Conservation (phyloP, 2,329 filamentous ascomycete genomes). For the Keithomyces neogunnii region DNA sequence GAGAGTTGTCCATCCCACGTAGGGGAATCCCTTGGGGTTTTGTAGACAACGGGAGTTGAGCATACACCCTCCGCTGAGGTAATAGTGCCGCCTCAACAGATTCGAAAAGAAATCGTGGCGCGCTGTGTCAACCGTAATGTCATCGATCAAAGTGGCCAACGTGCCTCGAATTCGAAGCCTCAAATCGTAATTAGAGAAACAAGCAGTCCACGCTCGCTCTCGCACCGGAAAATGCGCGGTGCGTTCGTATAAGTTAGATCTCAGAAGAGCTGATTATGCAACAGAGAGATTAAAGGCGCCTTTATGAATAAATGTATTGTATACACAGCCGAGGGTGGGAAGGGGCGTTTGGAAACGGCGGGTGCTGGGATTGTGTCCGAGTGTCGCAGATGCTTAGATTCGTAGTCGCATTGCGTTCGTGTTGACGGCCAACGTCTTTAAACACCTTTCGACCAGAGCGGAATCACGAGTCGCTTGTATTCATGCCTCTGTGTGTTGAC, state of each 20-base stretch:
- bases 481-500: conserved; percentile 17
- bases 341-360: not conserved
- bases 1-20: conserved; percentile 71
- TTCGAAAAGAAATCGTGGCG: too few species aligned
- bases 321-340: not conserved
- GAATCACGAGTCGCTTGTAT: conserved; percentile 19
- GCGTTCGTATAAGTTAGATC: too few species aligned
- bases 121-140: too few species aligned
- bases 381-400: not conserved
- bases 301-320: not conserved
- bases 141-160: too few species aligned
- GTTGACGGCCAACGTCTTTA: not conserved
- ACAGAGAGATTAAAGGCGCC: not conserved
- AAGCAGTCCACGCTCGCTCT: too few species aligned
- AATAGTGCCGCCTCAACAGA: conserved; percentile 21
- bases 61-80: conserved; percentile 35
- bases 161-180: too few species aligned
- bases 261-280: not conserved
- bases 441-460: conserved; percentile 12
- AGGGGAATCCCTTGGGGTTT: conserved; percentile 28
- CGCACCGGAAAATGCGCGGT: too few species aligned
- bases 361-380: not conserved
- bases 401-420: conserved; percentile 3
- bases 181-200: too few species aligned
- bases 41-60: conserved; percentile 47